Evolutionary conservation across 2,329 filamentous ascomycete genomes (phyloP).

Genomic region (Peltaster fructicola): DNA sequence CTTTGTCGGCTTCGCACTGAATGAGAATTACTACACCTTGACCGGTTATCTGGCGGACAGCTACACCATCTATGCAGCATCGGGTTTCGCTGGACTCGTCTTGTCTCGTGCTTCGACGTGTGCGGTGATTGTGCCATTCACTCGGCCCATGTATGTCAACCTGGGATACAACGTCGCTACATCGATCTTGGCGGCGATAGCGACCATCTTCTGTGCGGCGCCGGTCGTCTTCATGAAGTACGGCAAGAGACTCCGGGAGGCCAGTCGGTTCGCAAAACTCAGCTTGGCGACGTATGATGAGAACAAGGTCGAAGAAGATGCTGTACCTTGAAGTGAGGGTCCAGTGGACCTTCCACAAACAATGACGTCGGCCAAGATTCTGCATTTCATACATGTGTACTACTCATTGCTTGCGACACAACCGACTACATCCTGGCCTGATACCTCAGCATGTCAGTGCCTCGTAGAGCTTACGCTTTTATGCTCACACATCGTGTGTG

Average conservation of each 20-base stretch:
- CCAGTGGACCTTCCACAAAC: too few relatives aligned
- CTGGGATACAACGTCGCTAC: constrained; percentile 24
- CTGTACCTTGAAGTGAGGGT: too few relatives aligned
- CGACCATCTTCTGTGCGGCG: constrained; percentile 19
- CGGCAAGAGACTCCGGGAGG: not conserved
- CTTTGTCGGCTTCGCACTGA: constrained; percentile 30
- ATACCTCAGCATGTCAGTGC: too few relatives aligned
- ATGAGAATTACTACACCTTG: constrained; percentile 27
- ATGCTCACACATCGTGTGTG: too few relatives aligned
- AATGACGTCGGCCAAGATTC: too few relatives aligned
- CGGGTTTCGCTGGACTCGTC: constrained; percentile 26
- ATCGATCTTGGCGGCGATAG: constrained; percentile 24
- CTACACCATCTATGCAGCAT: constrained; percentile 27
- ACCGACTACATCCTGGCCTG: too few relatives aligned
- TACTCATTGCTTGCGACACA: too few relatives aligned
- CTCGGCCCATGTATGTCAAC: constrained; percentile 21
- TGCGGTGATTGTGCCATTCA: constrained; percentile 25
- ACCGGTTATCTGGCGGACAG: constrained; percentile 28
- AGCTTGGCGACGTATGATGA: not conserved
- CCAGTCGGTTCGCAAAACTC: constrained; percentile 1
- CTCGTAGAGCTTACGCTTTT: too few relatives aligned
- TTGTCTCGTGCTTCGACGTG: constrained; percentile 23
- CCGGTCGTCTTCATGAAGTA: constrained; percentile 1
- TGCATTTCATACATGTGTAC: too few relatives aligned
- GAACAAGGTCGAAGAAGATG: too few relatives aligned